These are phyloP conservation scores for Irpex sp. DNA, from an alignment of 1,284 basidiomycete species.

Conservation along the genomic window DNA sequence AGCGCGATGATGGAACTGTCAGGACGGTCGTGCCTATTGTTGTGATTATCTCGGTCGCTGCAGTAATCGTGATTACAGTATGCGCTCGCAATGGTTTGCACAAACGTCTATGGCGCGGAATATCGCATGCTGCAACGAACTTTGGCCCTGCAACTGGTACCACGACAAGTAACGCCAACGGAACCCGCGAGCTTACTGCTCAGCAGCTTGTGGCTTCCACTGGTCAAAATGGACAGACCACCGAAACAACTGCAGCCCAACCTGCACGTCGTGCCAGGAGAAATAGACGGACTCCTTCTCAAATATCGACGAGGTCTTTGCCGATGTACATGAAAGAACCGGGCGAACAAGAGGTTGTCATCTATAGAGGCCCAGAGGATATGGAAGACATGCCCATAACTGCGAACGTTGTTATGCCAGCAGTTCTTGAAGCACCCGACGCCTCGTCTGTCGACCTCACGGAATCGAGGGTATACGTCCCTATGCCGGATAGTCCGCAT, in stretches of 20 bases:
- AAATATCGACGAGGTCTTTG: conserved; percentile 69
- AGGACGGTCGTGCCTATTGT: conserved; percentile 21
- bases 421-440: conserved; percentile 22
- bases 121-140: conserved; percentile 16
- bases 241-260: neutral
- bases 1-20: conserved; percentile 1
- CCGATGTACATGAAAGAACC: conserved; percentile 78
- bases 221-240: conserved; percentile 6
- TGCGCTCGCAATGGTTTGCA: conserved; percentile 17
- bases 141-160: conserved; percentile 16
- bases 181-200: conserved; percentile 31
- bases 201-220: conserved; percentile 23
- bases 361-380: conserved; percentile 48
- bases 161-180: conserved; percentile 5
- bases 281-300: conserved; percentile 50
- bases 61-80: conserved; percentile 17
- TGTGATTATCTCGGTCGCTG: conserved; percentile 21
- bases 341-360: conserved; percentile 73
- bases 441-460: conserved; percentile 18
- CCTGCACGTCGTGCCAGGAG: conserved; percentile 33
- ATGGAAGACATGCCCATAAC: conserved; percentile 31
- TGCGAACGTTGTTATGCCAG: conserved; percentile 27
- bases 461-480: conserved; percentile 17
- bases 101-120: conserved; percentile 14
- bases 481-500: conserved; percentile 19